Evolutionary conservation across 106 monocot species (phyloP).

Genomic region (Amphibolis antarctica): DNA sequence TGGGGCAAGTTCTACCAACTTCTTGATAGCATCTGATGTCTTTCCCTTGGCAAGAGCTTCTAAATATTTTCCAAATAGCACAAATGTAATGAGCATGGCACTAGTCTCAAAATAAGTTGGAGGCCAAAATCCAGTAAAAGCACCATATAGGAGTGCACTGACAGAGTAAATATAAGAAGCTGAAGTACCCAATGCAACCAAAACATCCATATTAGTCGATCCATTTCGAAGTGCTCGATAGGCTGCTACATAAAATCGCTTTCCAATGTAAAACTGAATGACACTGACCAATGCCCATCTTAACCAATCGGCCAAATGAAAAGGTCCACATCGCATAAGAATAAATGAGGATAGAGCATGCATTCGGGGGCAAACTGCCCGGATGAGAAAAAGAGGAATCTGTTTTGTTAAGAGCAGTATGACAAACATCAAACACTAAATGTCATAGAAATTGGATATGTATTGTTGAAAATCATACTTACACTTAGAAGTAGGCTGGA

Average conservation of each 20-base stretch:
- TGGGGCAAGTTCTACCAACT: constrained; percentile 87
- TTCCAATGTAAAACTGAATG: constrained; percentile 85
- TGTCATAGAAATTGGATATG: not conserved
- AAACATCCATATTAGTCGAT: constrained; percentile 97
- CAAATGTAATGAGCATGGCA: constrained; percentile 97
- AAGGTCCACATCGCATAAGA: constrained; percentile 50
- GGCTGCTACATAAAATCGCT: constrained; percentile 85
- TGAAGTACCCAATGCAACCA: constrained; percentile 83
- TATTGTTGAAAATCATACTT: constrained; percentile 16
- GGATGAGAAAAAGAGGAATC: constrained; percentile 76
- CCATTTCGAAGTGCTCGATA: constrained; percentile 78
- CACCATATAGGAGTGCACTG: constrained; percentile 71
- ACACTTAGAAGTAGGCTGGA: constrained; percentile 79
- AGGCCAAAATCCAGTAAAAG: constrained; percentile 49
- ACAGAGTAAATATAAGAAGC: constrained; percentile 91
- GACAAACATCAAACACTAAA: not conserved
- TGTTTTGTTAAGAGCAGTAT: constrained; percentile 16
- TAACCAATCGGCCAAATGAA: constrained; percentile 48
- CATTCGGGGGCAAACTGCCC: constrained; percentile 39
- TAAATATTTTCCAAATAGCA: constrained; percentile 88
- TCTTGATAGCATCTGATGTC: constrained; percentile 94
- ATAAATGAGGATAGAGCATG: constrained; percentile 35
- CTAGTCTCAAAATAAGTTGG: constrained; percentile 97
- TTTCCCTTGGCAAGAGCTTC: constrained; percentile 95
- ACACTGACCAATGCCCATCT: constrained; percentile 59